Base-by-base conservation (phyloP, 1,284 basidiomycete species). In the Termitomyces sp. region DNA sequence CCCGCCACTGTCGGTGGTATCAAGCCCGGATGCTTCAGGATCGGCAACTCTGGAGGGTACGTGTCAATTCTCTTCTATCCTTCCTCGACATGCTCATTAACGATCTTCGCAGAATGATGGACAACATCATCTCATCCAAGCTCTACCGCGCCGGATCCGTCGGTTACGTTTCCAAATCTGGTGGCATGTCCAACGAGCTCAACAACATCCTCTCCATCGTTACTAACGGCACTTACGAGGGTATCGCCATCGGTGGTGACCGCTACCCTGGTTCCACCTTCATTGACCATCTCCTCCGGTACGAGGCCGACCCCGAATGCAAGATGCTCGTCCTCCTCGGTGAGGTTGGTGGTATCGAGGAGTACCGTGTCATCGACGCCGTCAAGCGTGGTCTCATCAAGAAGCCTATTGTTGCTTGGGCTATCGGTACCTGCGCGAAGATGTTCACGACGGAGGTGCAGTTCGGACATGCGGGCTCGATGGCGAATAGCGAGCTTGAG, bases 371-470 rank as follows among this genome's bases (percentile, higher is more conserved):
- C 66, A 98, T 98, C 70, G 92, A 98, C 47, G 96, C 96, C 51
- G 96, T 98, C 73, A 95, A 96, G 82, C 77, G 80, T 52, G 94
- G 96, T 55, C 78, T 80, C 66, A 98, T 99, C 82, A 96, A 85
- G 76, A 99, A 99, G 81, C 96, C 96, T 56, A 96, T 98, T 69
- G 92, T 99, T 62, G 96, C 96, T 28, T 99, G 96, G 97, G 94
- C 97, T 49, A 99, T 99, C 67, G 96, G 96, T 62, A 99, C 97
- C 41, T 99, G 97, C 73, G 96, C 96, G 70, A 98, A 98, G 86
- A 99, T 99, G 97, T 99, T 99, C 79, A 84, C 93, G 52, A 98
- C 96, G 54, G 96, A 98, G 75, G 96, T 99, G 45, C 96, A 99
- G 76, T 99, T 99, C 75, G 96, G 96, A 44, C 97, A 99, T 77